A percentile compares a stretch with the other conserved stretches of the same genome.
phyloP scores from a whole-genome alignment of 371 early-diverging fungal species.

The Zopfochytrium polystomum region DNA sequence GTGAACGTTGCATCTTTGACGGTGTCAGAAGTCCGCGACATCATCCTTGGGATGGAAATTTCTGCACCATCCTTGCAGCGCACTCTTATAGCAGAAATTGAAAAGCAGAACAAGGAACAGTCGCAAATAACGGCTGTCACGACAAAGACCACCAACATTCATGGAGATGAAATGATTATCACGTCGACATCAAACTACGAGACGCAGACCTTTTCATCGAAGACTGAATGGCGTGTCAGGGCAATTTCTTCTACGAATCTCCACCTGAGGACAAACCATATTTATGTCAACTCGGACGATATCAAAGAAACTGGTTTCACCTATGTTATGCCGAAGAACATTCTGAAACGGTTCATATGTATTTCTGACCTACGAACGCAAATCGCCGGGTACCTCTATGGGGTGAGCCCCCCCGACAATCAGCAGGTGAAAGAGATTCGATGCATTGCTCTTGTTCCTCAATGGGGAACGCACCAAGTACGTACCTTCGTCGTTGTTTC shows the following conservation, averaged over 20 bases:
- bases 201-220: slow-evolving; percentile 92
- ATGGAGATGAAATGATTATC: slow-evolving; percentile 97
- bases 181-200: slow-evolving; percentile 97
- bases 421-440: slow-evolving; percentile 95
- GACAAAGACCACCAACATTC: slow-evolving; percentile 93
- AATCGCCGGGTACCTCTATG: slow-evolving; percentile 93
- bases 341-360: slow-evolving; percentile 91
- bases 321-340: slow-evolving; percentile 94
- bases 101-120: slow-evolving; percentile 88
- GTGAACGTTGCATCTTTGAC: slow-evolving; percentile 96
- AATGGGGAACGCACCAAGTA: slow-evolving; percentile 87
- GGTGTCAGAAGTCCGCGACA: slow-evolving; percentile 96
- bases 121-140: slow-evolving; percentile 93
- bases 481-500: background rate
- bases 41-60: slow-evolving; percentile 99
- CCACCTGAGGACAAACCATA: slow-evolving; percentile 91
- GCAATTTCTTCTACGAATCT: slow-evolving; percentile 94
- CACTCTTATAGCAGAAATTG: slow-evolving; percentile 87
- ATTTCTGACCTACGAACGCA: slow-evolving; percentile 94
- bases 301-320: slow-evolving; percentile 90
- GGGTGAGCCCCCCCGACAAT: slow-evolving; percentile 88
- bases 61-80: slow-evolving; percentile 95
- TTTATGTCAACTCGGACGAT: slow-evolving; percentile 93
- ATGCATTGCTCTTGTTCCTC: slow-evolving; percentile 93
- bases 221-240: slow-evolving; percentile 98